Base-by-base conservation (phyloP, 345 rosid species). In the Populus nigra region DNA sequence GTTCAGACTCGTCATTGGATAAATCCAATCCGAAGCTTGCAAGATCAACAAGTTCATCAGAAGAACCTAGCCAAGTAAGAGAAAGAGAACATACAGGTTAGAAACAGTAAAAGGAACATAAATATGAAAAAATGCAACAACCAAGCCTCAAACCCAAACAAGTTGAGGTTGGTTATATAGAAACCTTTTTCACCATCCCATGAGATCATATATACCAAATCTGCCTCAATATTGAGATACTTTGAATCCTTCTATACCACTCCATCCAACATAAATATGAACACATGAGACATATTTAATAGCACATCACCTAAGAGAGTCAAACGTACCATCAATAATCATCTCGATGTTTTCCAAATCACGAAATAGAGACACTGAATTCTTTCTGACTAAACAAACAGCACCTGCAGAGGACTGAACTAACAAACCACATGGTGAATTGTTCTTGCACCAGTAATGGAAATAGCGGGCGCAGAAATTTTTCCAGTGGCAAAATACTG, bases 351-450 rank as follows among this genome's bases (percentile, higher is more conserved):
- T 86, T 84, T 90, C 98, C 84, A 85, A 62, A 76, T 85, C 86
- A 79, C 92, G 96, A 80, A 92, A 91, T 73, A 90, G 69, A 63
- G 98, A 92, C 65, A 92, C 79, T 65, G 99, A 92, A 86, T 85
- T 87, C 82, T 86, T 92, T 85, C 99, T 86, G 74, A 96, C 80
- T 80, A 96, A 88, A 85, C 96, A 96, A 87, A 92, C 79, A 82
- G 82, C 94, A 80, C 92, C 92, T 55, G 79, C 61, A 23, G 84
- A 73, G 61, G 91, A 82, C 59, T 88, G 88, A 84, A 85, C 84
- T 80, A 96, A 75, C 84, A 96, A 87, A 50, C 91, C 91, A 72
- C 76, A 81, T n/a, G 96, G 91, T 27, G 86, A 85, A 85, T 96
- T 93, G 84, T 83, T 87, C 85, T 84, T 90, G 87, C 98, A 89